Percentiles rank a stretch among this genome's conserved stretches.
Conservation (phyloP, 2,329 filamentous ascomycete species). For the Clonostachys byssicola region DNA sequence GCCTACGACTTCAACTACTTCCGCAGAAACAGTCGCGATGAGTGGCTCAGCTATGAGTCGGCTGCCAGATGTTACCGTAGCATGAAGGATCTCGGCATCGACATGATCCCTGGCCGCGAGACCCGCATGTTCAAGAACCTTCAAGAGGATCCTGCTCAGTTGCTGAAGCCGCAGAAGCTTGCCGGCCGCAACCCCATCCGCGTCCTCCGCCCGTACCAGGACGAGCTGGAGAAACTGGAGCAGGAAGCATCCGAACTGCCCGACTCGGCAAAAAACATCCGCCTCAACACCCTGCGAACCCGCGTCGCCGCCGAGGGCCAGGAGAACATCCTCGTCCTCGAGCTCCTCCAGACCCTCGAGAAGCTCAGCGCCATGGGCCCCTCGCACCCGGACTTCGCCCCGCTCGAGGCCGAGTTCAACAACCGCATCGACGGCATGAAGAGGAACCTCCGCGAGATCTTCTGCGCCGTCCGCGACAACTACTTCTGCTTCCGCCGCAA, state of each 20-base stretch:
- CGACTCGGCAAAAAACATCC: slow-evolving; percentile 2
- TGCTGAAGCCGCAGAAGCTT: slow-evolving; percentile 10
- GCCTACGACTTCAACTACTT: slow-evolving; percentile 11
- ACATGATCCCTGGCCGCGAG: slow-evolving; percentile 39
- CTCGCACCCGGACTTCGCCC: slow-evolving; percentile 15
- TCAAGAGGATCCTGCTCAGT: slow-evolving; percentile 10
- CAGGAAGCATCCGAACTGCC: not conserved
- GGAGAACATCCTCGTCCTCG: slow-evolving; percentile 14
- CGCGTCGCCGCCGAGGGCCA: slow-evolving; percentile 15
- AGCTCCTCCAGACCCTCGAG: slow-evolving; percentile 21
- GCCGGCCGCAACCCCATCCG: slow-evolving; percentile 18
- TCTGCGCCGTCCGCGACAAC: slow-evolving; percentile 45
- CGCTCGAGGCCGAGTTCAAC: slow-evolving; percentile 25
- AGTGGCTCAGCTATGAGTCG: slow-evolving; percentile 42
- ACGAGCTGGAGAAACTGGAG: slow-evolving; percentile 34
- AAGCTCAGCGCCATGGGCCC: slow-evolving; percentile 7
- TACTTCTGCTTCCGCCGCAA: slow-evolving; percentile 42
- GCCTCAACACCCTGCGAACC: slow-evolving; percentile 18
- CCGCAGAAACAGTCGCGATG: slow-evolving; percentile 34
- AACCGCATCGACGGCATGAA: slow-evolving; percentile 21
- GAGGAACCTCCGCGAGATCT: slow-evolving; percentile 25
- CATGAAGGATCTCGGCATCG: slow-evolving; percentile 40
- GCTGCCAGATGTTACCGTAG: slow-evolving; percentile 27
- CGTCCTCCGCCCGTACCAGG: slow-evolving; percentile 32
- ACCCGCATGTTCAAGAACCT: slow-evolving; percentile 17